Conservation (phyloP, 805 yeast species). For the Jamesozyma lodderae region DNA sequence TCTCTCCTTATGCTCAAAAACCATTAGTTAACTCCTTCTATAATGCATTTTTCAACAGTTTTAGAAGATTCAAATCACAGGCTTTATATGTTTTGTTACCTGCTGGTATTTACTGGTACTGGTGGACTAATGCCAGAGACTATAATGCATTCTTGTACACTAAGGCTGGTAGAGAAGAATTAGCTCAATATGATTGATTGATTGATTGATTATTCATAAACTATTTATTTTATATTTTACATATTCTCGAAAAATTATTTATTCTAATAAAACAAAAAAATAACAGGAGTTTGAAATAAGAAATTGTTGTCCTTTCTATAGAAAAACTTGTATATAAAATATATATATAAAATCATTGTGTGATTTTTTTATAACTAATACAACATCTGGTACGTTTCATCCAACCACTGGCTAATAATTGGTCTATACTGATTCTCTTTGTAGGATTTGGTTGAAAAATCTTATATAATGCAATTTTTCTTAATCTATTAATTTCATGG, state of each 20-base stretch:
- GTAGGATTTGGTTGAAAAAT: conserved; percentile 51
- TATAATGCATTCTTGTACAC: conserved; percentile 92
- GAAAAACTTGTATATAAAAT: no score
- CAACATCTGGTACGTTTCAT: conserved; percentile 48
- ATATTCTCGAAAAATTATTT: neutral
- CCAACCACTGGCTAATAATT: conserved; percentile 54
- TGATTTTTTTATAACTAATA: conserved; percentile 22
- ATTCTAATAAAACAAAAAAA: neutral
- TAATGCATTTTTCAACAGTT: conserved; percentile 82
- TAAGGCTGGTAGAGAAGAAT: conserved; percentile 94
- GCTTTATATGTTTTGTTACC: conserved; percentile 71
- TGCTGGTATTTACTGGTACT: conserved; percentile 67
- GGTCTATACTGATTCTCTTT: conserved; percentile 42
- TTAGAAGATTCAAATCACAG: conserved; percentile 89
- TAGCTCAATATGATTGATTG: conserved; percentile 33
- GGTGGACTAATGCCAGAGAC: conserved; percentile 82
- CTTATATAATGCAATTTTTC: conserved; percentile 45
- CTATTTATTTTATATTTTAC: neutral
- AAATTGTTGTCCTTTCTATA: no score
- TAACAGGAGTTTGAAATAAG: no score
- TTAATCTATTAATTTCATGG: conserved; percentile 31
- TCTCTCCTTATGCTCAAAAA: conserved; percentile 87
- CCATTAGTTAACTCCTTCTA: conserved; percentile 82
- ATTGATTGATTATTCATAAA: neutral
- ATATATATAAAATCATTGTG: no score